A percentile compares a stretch with the other conserved stretches of the same genome.
Conservation (phyloP, 257 asterid genomes). For the Fraxinus anomala region DNA sequence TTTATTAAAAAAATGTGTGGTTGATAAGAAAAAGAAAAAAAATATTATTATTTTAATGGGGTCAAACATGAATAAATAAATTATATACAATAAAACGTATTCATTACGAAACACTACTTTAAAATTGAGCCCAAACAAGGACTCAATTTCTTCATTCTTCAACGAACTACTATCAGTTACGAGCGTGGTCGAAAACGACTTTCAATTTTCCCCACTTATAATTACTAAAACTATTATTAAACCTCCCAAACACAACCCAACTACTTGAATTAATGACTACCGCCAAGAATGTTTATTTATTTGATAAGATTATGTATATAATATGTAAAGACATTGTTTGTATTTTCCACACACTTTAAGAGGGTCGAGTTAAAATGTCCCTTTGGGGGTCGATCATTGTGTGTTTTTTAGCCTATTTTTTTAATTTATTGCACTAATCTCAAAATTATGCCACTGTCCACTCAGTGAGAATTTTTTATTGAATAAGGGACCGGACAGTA, state of each 20-base stretch:
- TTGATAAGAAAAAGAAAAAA: no score
- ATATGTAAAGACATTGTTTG: constrained; percentile 38
- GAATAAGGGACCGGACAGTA: not conserved
- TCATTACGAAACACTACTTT: no score
- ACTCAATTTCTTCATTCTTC: no score
- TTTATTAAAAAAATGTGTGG: no score
- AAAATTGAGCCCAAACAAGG: no score
- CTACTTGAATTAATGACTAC: not conserved
- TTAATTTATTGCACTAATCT: not conserved
- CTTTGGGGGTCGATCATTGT: constrained; percentile 77
- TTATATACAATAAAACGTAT: no score
- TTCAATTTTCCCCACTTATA: not conserved
- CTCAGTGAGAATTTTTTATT: not conserved
- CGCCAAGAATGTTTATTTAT: not conserved
- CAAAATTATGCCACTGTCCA: not conserved
- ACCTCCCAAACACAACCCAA: not conserved
- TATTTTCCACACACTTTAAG: constrained; percentile 37
- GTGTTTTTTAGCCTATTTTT: constrained; percentile 29
- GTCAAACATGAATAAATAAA: no score
- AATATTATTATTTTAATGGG: no score
- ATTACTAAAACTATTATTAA: not conserved
- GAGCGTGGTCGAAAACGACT: no score
- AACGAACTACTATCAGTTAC: no score
- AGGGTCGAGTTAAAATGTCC: constrained; percentile 61
- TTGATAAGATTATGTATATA: constrained; percentile 11